Evolutionary conservation across 176 grass and related monocot genomes (phyloP).

Genomic region (Juncus inflexus): DNA sequence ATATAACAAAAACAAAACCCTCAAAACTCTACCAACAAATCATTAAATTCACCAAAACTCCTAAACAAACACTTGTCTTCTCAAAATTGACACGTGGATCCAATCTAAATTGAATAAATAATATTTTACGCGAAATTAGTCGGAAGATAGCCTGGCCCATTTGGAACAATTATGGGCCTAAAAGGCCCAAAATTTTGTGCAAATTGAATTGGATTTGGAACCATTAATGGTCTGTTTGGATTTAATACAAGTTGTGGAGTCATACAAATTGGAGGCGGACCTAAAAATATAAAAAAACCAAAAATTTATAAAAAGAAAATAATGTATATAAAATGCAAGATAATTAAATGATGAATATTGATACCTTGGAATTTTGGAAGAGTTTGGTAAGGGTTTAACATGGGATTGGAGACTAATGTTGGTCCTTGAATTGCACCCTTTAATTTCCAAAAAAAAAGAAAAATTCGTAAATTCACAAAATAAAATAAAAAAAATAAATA

Average conservation of each 20-base stretch:
- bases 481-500: slow-evolving; percentile 2
- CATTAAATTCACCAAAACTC: slow-evolving; percentile 10
- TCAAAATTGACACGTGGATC: slow-evolving; percentile 20
- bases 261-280: slow-evolving; percentile 18
- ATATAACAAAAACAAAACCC: slow-evolving; percentile 9
- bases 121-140: slow-evolving; percentile 9
- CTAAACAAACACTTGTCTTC: neutral
- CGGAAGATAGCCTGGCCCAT: neutral
- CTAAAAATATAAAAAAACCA: slow-evolving; percentile 12
- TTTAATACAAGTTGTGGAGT: slow-evolving; percentile 1
- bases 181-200: slow-evolving; percentile 9
- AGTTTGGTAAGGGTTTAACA: slow-evolving; percentile 15
- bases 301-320: slow-evolving; percentile 1
- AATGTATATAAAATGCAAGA: neutral
- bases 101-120: neutral
- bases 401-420: slow-evolving; percentile 5
- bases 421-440: slow-evolving; percentile 29
- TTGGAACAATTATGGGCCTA: slow-evolving; percentile 17
- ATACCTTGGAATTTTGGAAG: slow-evolving; percentile 28
- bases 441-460: neutral
- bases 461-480: neutral
- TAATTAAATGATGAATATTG: neutral
- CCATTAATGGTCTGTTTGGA: neutral
- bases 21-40: slow-evolving; percentile 19
- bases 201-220: slow-evolving; percentile 22